phyloP scores from a whole-genome alignment of 139 green algal genomes.

The Tetraselmis striata region DNA sequence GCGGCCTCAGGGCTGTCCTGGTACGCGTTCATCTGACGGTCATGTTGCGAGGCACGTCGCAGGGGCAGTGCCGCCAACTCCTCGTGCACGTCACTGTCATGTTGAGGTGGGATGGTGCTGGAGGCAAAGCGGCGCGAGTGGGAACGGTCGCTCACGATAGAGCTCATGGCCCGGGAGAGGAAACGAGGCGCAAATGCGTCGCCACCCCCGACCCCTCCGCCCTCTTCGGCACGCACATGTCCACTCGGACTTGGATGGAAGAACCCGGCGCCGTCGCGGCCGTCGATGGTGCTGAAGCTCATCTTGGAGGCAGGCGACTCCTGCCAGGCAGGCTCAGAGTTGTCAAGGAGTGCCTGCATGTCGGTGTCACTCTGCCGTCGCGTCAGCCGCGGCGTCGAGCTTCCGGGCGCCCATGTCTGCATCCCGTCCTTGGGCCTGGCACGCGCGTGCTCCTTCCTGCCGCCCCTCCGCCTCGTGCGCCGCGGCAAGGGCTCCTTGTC shows the following conservation, averaged over 20 bases:
- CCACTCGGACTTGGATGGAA: not conserved
- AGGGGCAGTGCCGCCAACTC: not conserved
- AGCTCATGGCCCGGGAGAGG: not conserved
- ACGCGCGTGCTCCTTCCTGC: not conserved
- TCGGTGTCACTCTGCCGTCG: not conserved
- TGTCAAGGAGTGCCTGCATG: not conserved
- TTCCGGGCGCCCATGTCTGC: not conserved
- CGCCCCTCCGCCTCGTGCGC: not conserved
- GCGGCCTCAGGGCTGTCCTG: not conserved
- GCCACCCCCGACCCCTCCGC: not conserved
- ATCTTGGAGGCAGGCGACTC: not conserved
- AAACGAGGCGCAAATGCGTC: not conserved
- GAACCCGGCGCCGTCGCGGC: not conserved
- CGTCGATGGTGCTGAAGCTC: not conserved
- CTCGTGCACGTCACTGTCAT: not conserved
- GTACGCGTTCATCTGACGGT: too few relatives aligned
- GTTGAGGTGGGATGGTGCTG: not conserved
- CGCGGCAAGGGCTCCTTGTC: not conserved
- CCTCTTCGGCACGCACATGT: too few relatives aligned
- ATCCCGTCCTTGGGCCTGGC: not conserved
- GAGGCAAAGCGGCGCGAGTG: not conserved
- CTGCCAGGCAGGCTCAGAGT: not conserved
- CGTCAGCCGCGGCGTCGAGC: not conserved
- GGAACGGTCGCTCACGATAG: not conserved
- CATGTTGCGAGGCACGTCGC: not conserved